Conservation (phyloP, 1,139 yeast species). For the Yamadazyma diospyri region DNA sequence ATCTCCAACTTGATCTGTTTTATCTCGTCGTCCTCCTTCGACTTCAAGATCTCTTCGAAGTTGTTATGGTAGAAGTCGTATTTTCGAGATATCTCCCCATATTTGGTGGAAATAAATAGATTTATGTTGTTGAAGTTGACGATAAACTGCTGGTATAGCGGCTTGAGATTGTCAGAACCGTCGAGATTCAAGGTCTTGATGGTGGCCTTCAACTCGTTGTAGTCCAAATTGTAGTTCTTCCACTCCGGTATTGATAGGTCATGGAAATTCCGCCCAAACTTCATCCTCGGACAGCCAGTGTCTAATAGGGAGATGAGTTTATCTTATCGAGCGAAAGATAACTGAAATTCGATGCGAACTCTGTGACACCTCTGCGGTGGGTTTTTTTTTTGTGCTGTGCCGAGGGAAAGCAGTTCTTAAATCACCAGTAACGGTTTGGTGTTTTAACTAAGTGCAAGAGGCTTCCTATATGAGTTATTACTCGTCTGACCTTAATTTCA, state of each 20-base stretch:
- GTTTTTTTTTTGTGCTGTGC: too few relatives aligned
- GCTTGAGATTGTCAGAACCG: constrained; percentile 14
- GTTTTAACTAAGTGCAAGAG: too few relatives aligned
- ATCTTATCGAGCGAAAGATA: neutral
- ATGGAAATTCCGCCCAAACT: constrained; percentile 75
- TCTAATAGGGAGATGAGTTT: neutral
- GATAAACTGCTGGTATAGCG: constrained; percentile 30
- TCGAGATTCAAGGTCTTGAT: constrained; percentile 37
- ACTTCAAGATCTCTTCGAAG: constrained; percentile 10
- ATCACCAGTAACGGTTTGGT: too few relatives aligned
- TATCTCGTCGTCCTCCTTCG: constrained; percentile 3
- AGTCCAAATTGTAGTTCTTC: constrained; percentile 79
- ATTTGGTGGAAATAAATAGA: constrained; percentile 62
- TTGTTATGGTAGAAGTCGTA: constrained; percentile 20
- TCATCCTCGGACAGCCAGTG: constrained; percentile 44
- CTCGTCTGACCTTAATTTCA: too few relatives aligned
- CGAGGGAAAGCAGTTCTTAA: too few relatives aligned
- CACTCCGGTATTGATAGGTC: constrained; percentile 84
- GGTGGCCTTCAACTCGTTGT: constrained; percentile 65
- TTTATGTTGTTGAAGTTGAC: constrained; percentile 52
- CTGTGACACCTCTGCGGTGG: too few relatives aligned
- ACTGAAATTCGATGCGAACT: too few relatives aligned
- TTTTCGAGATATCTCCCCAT: constrained; percentile 52
- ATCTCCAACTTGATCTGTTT: constrained; percentile 21
- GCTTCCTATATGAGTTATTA: too few relatives aligned